A percentile compares a stretch with the other conserved stretches of the same genome.
Conservation (phyloP, 176 grass and related monocot genomes). For the Pontederia crassipes region DNA sequence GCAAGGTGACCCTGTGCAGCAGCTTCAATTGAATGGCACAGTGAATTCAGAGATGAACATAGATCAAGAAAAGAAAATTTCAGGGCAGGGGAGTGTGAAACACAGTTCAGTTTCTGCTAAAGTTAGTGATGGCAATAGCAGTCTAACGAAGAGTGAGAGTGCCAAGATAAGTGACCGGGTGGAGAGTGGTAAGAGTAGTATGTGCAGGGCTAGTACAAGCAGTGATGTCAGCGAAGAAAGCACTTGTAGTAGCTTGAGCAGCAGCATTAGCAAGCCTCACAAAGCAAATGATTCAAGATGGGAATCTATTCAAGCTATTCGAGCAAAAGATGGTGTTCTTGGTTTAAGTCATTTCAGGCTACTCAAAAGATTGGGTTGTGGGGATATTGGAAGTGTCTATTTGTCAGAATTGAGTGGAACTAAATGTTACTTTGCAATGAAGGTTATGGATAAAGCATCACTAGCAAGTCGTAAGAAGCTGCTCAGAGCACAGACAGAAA, state of each 20-base stretch:
- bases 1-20: background rate
- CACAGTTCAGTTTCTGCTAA: constrained; percentile 34
- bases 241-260: constrained; percentile 60
- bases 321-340: constrained; percentile 34
- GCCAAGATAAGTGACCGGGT: constrained; percentile 33
- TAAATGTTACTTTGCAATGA: constrained; percentile 62
- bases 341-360: constrained; percentile 62
- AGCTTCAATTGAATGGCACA: constrained; percentile 10
- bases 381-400: constrained; percentile 72
- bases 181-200: constrained; percentile 37
- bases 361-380: constrained; percentile 60
- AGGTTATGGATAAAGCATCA: constrained; percentile 68
- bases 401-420: constrained; percentile 52
- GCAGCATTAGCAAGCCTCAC: constrained; percentile 54
- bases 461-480: constrained; percentile 55
- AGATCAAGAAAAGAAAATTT: constrained; percentile 28
- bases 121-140: constrained; percentile 21
- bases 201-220: constrained; percentile 35
- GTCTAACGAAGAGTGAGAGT: constrained; percentile 28
- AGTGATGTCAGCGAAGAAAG: constrained; percentile 65
- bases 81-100: constrained; percentile 16
- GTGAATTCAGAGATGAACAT: constrained; percentile 19
- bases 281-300: constrained; percentile 67
- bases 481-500: constrained; percentile 58
- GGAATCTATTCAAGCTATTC: constrained; percentile 50